Conservation (phyloP, 805 yeast genomes). For the Ascoidea asiatica region DNA sequence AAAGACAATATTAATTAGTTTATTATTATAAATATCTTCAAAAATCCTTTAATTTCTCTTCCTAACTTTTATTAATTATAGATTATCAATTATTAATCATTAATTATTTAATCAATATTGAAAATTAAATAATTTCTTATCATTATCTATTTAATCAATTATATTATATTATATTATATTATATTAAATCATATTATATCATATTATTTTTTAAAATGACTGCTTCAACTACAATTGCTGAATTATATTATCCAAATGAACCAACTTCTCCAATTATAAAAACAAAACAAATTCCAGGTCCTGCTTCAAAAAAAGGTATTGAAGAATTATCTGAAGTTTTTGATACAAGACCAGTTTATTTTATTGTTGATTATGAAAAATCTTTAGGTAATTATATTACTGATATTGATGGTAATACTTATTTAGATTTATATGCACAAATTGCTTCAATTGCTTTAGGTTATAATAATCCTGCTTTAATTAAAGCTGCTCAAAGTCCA, state of each 20-base stretch:
- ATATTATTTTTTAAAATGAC: not conserved
- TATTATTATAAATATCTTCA: too few species aligned
- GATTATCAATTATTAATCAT: too few species aligned
- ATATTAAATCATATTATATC: too few species aligned
- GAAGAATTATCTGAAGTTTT: slow-evolving; percentile 31
- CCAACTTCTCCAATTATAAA: slow-evolving; percentile 31
- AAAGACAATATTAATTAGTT: too few species aligned
- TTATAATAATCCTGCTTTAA: slow-evolving; percentile 53
- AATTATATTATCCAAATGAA: slow-evolving; percentile 29
- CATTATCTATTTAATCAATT: slow-evolving; percentile 18
- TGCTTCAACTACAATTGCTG: slow-evolving; percentile 14
- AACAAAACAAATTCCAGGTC: slow-evolving; percentile 33
- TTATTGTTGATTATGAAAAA: slow-evolving; percentile 49
- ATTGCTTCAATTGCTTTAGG: slow-evolving; percentile 61
- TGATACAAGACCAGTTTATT: slow-evolving; percentile 51
- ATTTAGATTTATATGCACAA: slow-evolving; percentile 57
- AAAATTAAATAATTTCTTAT: slow-evolving; percentile 4
- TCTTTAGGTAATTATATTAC: slow-evolving; percentile 52
- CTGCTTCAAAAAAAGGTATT: slow-evolving; percentile 24
- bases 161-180: slow-evolving; percentile 11
- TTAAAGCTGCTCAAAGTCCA: slow-evolving; percentile 41
- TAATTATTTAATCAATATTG: too few species aligned
- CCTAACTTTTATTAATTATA: too few species aligned
- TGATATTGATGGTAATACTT: slow-evolving; percentile 52
- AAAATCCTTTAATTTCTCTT: too few species aligned